Evolutionary conservation across 2,329 filamentous ascomycete genomes (phyloP).

Genomic region (Aspergillus costaricaensis): DNA sequence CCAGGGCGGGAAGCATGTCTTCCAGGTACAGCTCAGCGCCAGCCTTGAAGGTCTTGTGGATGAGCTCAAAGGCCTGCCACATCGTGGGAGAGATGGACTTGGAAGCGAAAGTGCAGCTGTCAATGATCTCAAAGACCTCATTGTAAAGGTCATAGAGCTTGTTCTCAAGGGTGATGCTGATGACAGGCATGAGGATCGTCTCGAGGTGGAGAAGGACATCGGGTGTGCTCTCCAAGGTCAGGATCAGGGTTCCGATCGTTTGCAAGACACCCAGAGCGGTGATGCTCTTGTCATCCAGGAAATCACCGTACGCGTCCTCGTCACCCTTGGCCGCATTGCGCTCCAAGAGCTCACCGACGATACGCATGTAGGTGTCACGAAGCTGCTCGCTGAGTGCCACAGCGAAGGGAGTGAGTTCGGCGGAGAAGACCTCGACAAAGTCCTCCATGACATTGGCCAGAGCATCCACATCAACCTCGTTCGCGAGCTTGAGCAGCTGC

Average conservation of each 20-base stretch:
- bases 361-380: constrained; percentile 91
- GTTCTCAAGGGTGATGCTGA: constrained; percentile 93
- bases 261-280: constrained; percentile 94
- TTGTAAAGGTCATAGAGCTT: constrained; percentile 98
- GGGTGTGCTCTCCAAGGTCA: constrained; percentile 94
- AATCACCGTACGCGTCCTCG: constrained; percentile 82
- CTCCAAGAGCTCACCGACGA: constrained; percentile 87
- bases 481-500: constrained; percentile 92
- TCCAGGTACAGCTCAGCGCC: constrained; percentile 96
- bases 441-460: constrained; percentile 99
- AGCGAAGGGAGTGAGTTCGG: constrained; percentile 93
- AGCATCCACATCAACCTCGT: constrained; percentile 96
- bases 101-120: constrained; percentile 97
- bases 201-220: constrained; percentile 94
- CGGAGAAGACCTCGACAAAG: constrained; percentile 98
- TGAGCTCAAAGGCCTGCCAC: constrained; percentile 98
- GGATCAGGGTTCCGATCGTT: constrained; percentile 94
- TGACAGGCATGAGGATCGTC: constrained; percentile 94
- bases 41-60: constrained; percentile 95
- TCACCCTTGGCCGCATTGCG: constrained; percentile 75
- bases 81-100: constrained; percentile 94
- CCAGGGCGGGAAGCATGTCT: constrained; percentile 95
- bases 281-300: constrained; percentile 97
- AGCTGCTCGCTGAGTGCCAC: constrained; percentile 95
- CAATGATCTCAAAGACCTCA: constrained; percentile 98